Base-by-base conservation (phyloP, 1,284 basidiomycete species). In the Xerocomus nothofagi region DNA sequence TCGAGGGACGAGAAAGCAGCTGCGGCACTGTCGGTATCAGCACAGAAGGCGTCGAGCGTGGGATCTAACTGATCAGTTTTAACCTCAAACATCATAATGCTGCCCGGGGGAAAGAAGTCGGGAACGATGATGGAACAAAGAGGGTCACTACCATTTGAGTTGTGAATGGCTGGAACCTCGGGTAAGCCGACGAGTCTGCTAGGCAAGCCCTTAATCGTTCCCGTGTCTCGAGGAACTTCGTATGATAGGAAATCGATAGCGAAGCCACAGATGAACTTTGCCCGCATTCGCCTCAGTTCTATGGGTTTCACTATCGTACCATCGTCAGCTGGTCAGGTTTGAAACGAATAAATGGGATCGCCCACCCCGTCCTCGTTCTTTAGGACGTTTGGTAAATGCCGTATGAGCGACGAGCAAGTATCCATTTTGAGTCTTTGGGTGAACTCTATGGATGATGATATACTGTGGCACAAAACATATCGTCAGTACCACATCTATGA, bases 371-470 rank as follows among this genome's bases (percentile, higher is more conserved):
- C 92, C 93, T 51, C 91, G 83, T 50, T 88, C 88, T 55, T 86
- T 88, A 34, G 79, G 80, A 3, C 87, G 86, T 61, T 88, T 89
- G 29, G 73, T 71, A 75, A 95, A 97, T 0, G 93, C 93, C 0
- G 91, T 94, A 58, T 95, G 93, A 1, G 90, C 89, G 17, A 98
- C 81, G 17, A 98, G 77, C 34, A 98, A 66, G 69, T 94, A 98
- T 1, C 95, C 95, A 63, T 89, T 89, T 70, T 93, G 92, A 0
- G 91, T 91, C n/a, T 71, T 71, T 0, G 94, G 93, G 58, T 97
- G 91, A 5, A 97, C 88, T 24, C 94, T 86, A 62, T 95, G 91
- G 32, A 96, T 74, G 44, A 90, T 80, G 56, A 98, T 94, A 69
- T 98, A 98, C 91, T 61, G 49, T 44, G 37, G 26, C 9, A 20